Evolutionary conservation across 1,284 basidiomycete genomes (phyloP).

Genomic region (Ganoderma lingzhi): DNA sequence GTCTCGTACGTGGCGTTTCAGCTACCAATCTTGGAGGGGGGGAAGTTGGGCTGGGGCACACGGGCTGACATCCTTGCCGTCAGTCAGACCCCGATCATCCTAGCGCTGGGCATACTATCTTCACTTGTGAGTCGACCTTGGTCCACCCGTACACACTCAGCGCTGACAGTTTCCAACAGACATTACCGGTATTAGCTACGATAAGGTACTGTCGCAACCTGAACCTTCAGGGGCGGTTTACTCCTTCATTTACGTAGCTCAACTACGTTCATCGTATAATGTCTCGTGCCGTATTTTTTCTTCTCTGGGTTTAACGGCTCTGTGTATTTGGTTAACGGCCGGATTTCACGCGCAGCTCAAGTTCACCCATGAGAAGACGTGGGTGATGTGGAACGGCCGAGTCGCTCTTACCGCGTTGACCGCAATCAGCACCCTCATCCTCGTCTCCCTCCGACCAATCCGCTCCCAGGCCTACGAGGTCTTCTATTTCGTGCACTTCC

Average conservation of each 20-base stretch:
- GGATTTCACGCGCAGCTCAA: slow-evolving; percentile 10
- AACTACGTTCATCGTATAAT: slow-evolving; percentile 61
- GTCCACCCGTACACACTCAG: neutral
- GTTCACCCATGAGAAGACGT: slow-evolving; percentile 5
- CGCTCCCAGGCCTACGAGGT: slow-evolving; percentile 36
- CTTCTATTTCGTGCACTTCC: slow-evolving; percentile 39
- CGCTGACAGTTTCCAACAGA: slow-evolving; percentile 44
- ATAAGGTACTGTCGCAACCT: slow-evolving; percentile 49
- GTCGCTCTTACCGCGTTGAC: slow-evolving; percentile 29
- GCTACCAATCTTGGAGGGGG: slow-evolving; percentile 46
- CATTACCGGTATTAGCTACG: slow-evolving; percentile 65
- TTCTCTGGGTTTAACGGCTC: slow-evolving; percentile 50
- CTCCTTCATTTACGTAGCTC: slow-evolving; percentile 43
- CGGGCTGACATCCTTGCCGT: slow-evolving; percentile 59
- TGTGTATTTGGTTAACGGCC: neutral
- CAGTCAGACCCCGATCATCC: slow-evolving; percentile 67
- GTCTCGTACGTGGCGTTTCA: slow-evolving; percentile 46
- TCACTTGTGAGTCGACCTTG: slow-evolving; percentile 54
- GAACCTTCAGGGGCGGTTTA: neutral
- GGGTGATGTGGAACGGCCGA: slow-evolving; percentile 23
- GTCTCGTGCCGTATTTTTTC: slow-evolving; percentile 54
- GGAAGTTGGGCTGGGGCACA: slow-evolving; percentile 53
- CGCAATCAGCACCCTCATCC: slow-evolving; percentile 33
- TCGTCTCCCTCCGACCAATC: slow-evolving; percentile 37
- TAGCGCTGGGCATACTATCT: slow-evolving; percentile 67